These are phyloP conservation scores for Saccharomycopsis javanensis DNA, from an alignment of 805 yeast genomes.

Conservation along the genomic window DNA sequence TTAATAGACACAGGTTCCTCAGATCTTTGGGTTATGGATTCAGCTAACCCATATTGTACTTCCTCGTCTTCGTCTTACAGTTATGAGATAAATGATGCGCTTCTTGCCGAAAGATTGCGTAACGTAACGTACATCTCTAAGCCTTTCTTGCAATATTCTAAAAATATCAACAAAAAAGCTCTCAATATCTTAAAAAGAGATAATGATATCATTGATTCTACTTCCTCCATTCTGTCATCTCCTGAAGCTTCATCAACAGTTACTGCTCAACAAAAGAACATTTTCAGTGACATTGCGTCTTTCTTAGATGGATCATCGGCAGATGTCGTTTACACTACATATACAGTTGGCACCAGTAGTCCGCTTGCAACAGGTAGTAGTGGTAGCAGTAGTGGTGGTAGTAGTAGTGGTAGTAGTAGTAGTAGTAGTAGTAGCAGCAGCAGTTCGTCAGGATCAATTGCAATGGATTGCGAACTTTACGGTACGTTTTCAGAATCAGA, in stretches of 20 bases:
- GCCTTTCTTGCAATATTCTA: background rate
- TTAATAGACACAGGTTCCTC: conserved; percentile 71
- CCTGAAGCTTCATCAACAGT: background rate
- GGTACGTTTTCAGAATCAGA: conserved; percentile 30
- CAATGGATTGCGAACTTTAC: conserved; percentile 29
- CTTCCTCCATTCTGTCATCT: background rate
- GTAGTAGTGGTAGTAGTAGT: conserved; percentile 5
- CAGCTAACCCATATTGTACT: conserved; percentile 39
- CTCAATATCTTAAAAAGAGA: background rate
- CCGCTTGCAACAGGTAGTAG: background rate
- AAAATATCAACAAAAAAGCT: conserved; percentile 1
- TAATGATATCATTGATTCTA: background rate
- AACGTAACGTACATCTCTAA: background rate
- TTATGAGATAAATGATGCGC: background rate
- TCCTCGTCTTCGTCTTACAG: conserved; percentile 14
- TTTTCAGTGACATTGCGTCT: conserved; percentile 5
- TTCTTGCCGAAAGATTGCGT: conserved; percentile 1
- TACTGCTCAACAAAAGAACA: conserved; percentile 8
- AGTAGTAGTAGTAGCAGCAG: conserved; percentile 2
- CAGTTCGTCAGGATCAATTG: conserved; percentile 6
- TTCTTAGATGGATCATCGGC: background rate
- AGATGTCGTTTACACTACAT: background rate
- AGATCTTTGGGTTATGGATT: conserved; percentile 55
- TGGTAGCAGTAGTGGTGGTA: background rate
- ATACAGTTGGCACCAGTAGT: background rate